Conservation (phyloP, 257 asterid species). For the Solanum tacnaense region DNA sequence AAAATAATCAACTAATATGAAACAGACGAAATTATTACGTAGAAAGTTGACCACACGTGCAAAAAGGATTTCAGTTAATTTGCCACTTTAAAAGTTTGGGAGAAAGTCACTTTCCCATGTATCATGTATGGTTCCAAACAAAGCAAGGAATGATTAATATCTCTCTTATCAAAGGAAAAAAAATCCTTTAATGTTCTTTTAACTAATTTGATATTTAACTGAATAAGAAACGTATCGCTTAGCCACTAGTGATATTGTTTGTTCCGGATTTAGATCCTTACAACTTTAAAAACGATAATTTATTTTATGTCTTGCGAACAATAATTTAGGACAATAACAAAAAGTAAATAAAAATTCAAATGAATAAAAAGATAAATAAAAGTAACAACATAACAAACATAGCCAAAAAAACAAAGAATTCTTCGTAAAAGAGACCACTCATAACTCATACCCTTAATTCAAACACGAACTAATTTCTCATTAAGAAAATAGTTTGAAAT, state of each 20-base stretch:
- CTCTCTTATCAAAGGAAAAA: not conserved
- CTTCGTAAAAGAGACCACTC: too few relatives aligned
- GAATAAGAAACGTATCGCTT: not conserved
- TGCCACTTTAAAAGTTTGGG: not conserved
- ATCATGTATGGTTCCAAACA: not conserved
- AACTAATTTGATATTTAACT: not conserved
- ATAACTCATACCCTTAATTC: not conserved
- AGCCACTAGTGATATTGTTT: not conserved
- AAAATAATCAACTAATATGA: too few relatives aligned
- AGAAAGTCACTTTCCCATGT: not conserved
- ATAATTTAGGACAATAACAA: not conserved
- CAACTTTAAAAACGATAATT: too few relatives aligned
- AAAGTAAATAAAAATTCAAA: too few relatives aligned
- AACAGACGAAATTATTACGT: rapidly evolving
- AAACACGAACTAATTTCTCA: not conserved
- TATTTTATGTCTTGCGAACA: not conserved
- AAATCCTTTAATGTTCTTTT: not conserved
- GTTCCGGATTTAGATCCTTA: not conserved
- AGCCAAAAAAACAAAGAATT: not conserved
- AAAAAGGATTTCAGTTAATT: not conserved
- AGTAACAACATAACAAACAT: not conserved
- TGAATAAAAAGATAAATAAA: not conserved
- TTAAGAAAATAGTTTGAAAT: too few relatives aligned
- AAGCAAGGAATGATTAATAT: not conserved
- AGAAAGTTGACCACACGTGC: not conserved